These are phyloP conservation scores for Kernera saxatilis DNA, from an alignment of 345 rosid genomes.

Conservation along the genomic window DNA sequence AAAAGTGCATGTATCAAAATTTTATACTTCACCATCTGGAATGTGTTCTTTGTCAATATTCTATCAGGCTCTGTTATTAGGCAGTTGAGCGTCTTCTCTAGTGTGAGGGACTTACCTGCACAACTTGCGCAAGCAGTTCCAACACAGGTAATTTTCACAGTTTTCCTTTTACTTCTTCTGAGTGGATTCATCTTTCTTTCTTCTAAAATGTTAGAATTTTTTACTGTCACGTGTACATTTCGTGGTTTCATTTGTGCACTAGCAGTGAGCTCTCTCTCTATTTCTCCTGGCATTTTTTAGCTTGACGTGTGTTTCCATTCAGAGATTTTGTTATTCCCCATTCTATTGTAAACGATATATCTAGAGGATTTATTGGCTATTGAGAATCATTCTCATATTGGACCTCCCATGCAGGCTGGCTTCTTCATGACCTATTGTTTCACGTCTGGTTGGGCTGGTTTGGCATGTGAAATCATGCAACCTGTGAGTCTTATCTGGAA, in stretches of 20 bases:
- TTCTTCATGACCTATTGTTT: slow-evolving; percentile 91
- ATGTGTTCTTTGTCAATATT: slow-evolving; percentile 82
- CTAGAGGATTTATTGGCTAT: too few relatives aligned
- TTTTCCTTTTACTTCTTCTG: not conserved
- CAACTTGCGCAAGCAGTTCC: slow-evolving; percentile 76
- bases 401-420: slow-evolving; percentile 65
- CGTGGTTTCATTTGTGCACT: not conserved
- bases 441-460: slow-evolving; percentile 90
- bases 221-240: not conserved
- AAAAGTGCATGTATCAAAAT: slow-evolving; percentile 77
- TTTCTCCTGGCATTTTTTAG: not conserved
- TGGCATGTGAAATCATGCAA: slow-evolving; percentile 71
- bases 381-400: not conserved
- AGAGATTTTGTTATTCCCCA: not conserved
- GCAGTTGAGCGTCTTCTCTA: slow-evolving; percentile 46
- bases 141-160: slow-evolving; percentile 47
- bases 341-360: not conserved
- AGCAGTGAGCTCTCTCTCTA: not conserved
- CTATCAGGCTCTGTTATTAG: slow-evolving; percentile 72
- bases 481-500: slow-evolving; percentile 52
- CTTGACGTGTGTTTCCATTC: not conserved
- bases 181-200: not conserved
- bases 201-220: not conserved
- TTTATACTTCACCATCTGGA: slow-evolving; percentile 86
- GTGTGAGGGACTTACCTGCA: slow-evolving; percentile 55